phyloP scores from a whole-genome alignment of 768 basidiomycete genomes.

The Agaricus blazei region DNA sequence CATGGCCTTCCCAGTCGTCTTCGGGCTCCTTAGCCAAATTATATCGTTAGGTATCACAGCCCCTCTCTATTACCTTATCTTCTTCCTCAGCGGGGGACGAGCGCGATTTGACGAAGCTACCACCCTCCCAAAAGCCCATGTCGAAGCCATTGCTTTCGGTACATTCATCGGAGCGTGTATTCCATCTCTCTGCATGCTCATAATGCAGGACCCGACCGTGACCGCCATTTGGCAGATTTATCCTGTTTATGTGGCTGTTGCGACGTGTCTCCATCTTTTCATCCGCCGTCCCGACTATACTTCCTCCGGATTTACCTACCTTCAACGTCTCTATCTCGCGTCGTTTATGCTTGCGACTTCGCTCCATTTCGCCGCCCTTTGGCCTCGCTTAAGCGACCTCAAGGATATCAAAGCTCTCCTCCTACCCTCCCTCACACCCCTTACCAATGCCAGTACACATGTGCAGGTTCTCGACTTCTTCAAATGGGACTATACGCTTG shows the following conservation, averaged over 20 bases:
- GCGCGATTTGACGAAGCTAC: conserved; percentile 15
- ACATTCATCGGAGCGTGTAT: conserved; percentile 38
- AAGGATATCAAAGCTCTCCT: conserved; percentile 26
- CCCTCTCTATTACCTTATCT: conserved; percentile 44
- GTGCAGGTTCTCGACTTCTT: conserved; percentile 35
- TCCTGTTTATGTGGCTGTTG: conserved; percentile 42
- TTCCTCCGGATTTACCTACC: conserved; percentile 30
- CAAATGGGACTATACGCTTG: conserved; percentile 47
- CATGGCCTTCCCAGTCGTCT: conserved; percentile 36
- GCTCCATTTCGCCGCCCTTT: conserved; percentile 34
- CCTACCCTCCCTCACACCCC: conserved; percentile 28
- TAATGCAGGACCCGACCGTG: conserved; percentile 33
- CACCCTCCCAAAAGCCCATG: conserved; percentile 34
- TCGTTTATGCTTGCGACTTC: conserved; percentile 38
- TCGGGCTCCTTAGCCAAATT: conserved; percentile 37
- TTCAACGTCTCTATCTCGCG: conserved; percentile 33
- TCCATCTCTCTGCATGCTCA: conserved; percentile 42
- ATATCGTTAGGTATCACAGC: conserved; percentile 37
- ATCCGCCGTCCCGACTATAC: conserved; percentile 30
- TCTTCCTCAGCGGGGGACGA: conserved; percentile 33
- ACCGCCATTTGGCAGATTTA: conserved; percentile 54
- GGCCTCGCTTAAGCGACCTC: conserved; percentile 27
- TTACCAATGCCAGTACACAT: conserved; percentile 19
- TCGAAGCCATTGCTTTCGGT: conserved; percentile 49
- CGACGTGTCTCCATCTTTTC: conserved; percentile 31